phyloP scores from a whole-genome alignment of 106 monocot species.

The Iris macrosiphon region DNA sequence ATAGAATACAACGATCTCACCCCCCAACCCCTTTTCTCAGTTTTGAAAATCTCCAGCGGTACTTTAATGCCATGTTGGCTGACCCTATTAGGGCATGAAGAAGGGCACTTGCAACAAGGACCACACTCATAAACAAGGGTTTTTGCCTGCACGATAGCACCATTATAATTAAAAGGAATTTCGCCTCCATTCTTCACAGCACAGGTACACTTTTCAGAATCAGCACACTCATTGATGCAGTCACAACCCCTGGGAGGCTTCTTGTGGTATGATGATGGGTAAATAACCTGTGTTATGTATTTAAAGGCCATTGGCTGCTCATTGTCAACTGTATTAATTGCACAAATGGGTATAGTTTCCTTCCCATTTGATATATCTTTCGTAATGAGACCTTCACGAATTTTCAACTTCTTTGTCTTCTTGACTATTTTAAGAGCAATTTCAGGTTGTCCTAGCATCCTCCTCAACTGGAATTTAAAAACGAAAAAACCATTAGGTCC shows the following conservation, averaged over 20 bases:
- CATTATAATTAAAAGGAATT: conserved; percentile 84
- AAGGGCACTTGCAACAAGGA: conserved; percentile 71
- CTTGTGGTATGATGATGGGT: conserved; percentile 40
- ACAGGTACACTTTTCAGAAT: conserved; percentile 68
- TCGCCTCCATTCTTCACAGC: conserved; percentile 85
- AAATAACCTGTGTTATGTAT: conserved; percentile 62
- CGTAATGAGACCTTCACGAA: conserved; percentile 51
- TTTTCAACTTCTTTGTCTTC: conserved; percentile 33
- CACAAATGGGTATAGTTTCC: conserved; percentile 70
- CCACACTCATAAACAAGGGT: conserved; percentile 86
- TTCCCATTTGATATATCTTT: conserved; percentile 79
- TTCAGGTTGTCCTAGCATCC: conserved; percentile 82
- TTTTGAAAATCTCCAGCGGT: conserved; percentile 82
- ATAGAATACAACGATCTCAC: conserved; percentile 84
- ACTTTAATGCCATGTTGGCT: conserved; percentile 71
- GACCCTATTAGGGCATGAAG: conserved; percentile 82
- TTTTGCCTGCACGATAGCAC: conserved; percentile 80
- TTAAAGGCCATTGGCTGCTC: conserved; percentile 47
- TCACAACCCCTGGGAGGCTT: conserved; percentile 55
- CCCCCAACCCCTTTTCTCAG: conserved; percentile 77
- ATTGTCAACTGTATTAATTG: conserved; percentile 60
- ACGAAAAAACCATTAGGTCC: conserved; percentile 37
- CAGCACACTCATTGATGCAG: conserved; percentile 58
- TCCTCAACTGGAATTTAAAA: conserved; percentile 66
- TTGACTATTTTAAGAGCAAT: conserved; percentile 53